Evolutionary conservation across 2,329 filamentous ascomycete genomes (phyloP).

Genomic region (Aspergillus amoenus): DNA sequence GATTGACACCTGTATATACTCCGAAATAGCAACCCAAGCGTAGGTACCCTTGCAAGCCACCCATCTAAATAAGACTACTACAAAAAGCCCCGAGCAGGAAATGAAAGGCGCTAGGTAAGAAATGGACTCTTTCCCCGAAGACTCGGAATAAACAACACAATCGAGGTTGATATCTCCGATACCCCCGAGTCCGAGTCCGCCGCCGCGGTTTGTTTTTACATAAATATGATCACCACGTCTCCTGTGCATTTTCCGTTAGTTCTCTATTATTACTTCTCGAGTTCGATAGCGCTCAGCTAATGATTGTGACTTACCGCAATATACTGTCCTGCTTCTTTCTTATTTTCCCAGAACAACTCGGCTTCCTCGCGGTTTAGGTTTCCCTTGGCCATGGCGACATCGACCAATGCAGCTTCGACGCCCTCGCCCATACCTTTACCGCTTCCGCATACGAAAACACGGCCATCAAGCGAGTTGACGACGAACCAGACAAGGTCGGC

Average conservation of each 20-base stretch:
- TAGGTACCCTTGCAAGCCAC: background rate
- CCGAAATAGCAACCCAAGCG: background rate
- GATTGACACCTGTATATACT: background rate
- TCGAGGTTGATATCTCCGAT: background rate
- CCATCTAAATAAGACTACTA: background rate
- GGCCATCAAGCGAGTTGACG: slow-evolving; percentile 91
- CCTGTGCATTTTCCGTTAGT: background rate
- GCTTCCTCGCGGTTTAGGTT: slow-evolving; percentile 81
- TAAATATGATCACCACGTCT: background rate
- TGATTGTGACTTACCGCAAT: slow-evolving; percentile 58
- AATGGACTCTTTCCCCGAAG: background rate
- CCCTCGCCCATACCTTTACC: slow-evolving; percentile 97
- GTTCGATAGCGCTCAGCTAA: background rate
- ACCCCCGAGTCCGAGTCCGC: background rate
- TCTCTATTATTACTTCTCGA: background rate
- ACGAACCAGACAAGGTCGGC: slow-evolving; percentile 98
- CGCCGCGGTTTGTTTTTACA: background rate
- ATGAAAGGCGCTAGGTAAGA: background rate
- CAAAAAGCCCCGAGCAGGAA: too few species aligned
- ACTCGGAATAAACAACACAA: background rate
- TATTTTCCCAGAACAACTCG: slow-evolving; percentile 81
- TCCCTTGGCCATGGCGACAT: slow-evolving; percentile 91
- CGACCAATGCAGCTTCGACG: slow-evolving; percentile 80
- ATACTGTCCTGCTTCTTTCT: slow-evolving; percentile 91
- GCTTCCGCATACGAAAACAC: slow-evolving; percentile 94